These are phyloP conservation scores for Athelia psychrophila DNA, from an alignment of 1,284 basidiomycete genomes.

Conservation along the genomic window DNA sequence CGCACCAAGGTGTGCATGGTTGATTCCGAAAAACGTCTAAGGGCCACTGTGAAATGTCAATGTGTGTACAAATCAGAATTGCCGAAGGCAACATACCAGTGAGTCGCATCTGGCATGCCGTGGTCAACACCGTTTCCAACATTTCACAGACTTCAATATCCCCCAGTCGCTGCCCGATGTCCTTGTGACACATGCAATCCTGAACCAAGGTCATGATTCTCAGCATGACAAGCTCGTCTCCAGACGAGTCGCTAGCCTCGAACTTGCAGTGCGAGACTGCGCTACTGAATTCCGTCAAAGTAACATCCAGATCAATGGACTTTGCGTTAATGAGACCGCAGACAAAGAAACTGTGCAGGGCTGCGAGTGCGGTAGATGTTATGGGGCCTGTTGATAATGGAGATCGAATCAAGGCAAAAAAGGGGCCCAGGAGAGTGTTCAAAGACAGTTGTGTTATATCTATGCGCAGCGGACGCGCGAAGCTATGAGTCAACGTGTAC, in stretches of 20 bases:
- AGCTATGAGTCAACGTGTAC: conserved; percentile 9
- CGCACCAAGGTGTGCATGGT: conserved; percentile 89
- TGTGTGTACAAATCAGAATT: too few relatives aligned
- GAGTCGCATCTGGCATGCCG: conserved; percentile 94
- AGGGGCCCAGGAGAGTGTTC: conserved; percentile 74
- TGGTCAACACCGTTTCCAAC: conserved; percentile 96
- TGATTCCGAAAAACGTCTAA: conserved; percentile 91
- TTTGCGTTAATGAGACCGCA: conserved; percentile 67
- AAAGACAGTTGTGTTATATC: conserved; percentile 58
- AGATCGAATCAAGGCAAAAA: conserved; percentile 92
- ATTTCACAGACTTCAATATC: conserved; percentile 98
- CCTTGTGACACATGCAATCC: conserved; percentile 68
- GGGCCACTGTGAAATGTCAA: conserved; percentile 55
- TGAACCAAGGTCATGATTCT: conserved; percentile 92
- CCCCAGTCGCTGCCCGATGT: conserved; percentile 67
- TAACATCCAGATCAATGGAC: conserved; percentile 52
- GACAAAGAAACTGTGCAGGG: conserved; percentile 86
- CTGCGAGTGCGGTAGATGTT: conserved; percentile 84
- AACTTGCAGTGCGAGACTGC: conserved; percentile 97
- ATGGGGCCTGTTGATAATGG: conserved; percentile 93
- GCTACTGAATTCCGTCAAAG: conserved; percentile 83
- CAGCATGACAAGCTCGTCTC: conserved; percentile 94
- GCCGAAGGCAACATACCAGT: conserved; percentile 64
- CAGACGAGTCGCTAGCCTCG: conserved; percentile 93
- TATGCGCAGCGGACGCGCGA: conserved; percentile 26